phyloP scores from a whole-genome alignment of 2,329 filamentous ascomycete genomes.

The Stachybotrys echinatus region DNA sequence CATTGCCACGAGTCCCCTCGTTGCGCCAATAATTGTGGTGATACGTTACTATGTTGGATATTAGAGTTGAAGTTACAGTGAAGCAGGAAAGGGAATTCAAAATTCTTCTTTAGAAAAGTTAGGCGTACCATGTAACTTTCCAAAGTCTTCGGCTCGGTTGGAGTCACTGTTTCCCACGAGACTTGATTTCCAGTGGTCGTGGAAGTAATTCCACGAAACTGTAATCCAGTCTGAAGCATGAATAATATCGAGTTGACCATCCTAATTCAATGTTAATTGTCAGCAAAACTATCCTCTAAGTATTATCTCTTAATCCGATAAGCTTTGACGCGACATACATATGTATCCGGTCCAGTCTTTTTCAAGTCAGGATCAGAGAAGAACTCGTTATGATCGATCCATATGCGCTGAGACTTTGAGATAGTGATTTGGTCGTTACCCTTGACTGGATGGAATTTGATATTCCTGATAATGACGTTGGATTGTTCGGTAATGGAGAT shows the following conservation, averaged over 20 bases:
- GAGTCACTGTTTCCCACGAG: slow-evolving; percentile 34
- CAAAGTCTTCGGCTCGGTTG: slow-evolving; percentile 34
- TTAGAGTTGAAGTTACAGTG: not conserved
- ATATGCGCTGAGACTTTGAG: slow-evolving; percentile 36
- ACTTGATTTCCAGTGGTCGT: slow-evolving; percentile 42
- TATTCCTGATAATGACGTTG: slow-evolving; percentile 35
- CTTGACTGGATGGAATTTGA: slow-evolving; percentile 26
- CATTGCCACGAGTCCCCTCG: slow-evolving; percentile 39
- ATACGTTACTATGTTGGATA: slow-evolving; percentile 29
- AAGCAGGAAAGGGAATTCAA: not conserved
- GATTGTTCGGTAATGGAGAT: slow-evolving; percentile 26
- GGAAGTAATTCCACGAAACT: slow-evolving; percentile 43
- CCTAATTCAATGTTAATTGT: slow-evolving; percentile 14
- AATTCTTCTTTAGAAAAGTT: no score
- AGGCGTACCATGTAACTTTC: slow-evolving; percentile 28
- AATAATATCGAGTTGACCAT: slow-evolving; percentile 40
- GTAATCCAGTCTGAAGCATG: slow-evolving; percentile 39
- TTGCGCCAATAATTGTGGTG: slow-evolving; percentile 45
- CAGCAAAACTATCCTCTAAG: not conserved
- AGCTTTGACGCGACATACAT: slow-evolving; percentile 12
- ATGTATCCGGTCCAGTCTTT: slow-evolving; percentile 27
- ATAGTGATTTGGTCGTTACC: slow-evolving; percentile 38
- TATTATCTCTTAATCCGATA: not conserved
- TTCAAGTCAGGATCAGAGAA: slow-evolving; percentile 27
- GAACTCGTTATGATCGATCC: slow-evolving; percentile 44